Percentiles rank a stretch among this genome's conserved stretches.
phyloP scores from a whole-genome alignment of 208 protist genomes.

The Acanthamoeba sp. region DNA sequence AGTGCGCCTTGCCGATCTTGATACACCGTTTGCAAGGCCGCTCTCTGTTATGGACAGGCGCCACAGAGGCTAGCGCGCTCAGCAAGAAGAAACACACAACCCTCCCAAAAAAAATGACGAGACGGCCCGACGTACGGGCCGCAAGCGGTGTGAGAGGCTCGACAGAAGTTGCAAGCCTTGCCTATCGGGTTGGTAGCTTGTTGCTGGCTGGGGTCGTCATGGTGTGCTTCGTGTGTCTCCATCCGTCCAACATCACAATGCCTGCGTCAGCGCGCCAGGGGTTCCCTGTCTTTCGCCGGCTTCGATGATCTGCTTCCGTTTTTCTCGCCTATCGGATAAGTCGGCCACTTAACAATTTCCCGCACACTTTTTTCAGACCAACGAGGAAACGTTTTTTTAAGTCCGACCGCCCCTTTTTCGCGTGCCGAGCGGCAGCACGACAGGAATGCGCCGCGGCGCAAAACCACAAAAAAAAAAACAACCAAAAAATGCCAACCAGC shows the following conservation, averaged over 20 bases:
- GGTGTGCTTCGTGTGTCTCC: not conserved
- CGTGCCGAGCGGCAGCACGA: too few species aligned
- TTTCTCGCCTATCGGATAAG: not conserved
- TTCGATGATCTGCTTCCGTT: too few species aligned
- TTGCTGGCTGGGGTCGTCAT: not conserved
- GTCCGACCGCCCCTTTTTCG: not conserved
- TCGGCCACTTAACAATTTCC: not conserved
- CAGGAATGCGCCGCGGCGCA: too few species aligned
- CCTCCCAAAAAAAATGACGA: too few species aligned
- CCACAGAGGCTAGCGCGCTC: too few species aligned
- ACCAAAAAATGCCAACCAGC: too few species aligned
- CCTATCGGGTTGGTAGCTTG: slow-evolving; percentile 19
- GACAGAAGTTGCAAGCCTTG: slow-evolving; percentile 53
- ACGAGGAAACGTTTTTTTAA: not conserved
- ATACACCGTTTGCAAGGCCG: slow-evolving; percentile 25
- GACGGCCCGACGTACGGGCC: too few species aligned
- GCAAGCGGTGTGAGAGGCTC: slow-evolving; percentile 9
- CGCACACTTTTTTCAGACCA: not conserved
- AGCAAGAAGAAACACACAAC: too few species aligned
- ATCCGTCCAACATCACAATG: not conserved
- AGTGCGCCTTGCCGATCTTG: slow-evolving; percentile 41
- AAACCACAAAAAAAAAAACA: too few species aligned
- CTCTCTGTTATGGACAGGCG: not conserved
- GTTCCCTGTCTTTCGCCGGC: too few species aligned
- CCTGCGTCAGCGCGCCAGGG: too few species aligned